These are phyloP conservation scores for Neofusicoccum parvum DNA, from an alignment of 2,329 filamentous ascomycete genomes.

Conservation along the genomic window DNA sequence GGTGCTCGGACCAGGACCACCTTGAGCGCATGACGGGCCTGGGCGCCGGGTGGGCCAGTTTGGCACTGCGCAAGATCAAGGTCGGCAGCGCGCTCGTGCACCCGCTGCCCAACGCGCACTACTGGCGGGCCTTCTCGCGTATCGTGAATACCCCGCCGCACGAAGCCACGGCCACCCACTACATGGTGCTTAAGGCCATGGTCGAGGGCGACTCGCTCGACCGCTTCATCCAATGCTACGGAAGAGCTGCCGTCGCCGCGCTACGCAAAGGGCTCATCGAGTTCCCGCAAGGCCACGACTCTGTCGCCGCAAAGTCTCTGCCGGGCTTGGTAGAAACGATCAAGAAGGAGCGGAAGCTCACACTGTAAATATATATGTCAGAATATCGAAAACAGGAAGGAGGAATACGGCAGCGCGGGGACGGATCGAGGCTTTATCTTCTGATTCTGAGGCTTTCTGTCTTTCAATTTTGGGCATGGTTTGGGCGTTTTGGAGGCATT, in stretches of 20 bases:
- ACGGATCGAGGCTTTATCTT: background rate
- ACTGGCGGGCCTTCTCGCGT: conserved; percentile 77
- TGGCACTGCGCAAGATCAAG: conserved; percentile 72
- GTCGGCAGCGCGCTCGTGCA: conserved; percentile 51
- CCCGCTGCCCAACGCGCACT: conserved; percentile 72
- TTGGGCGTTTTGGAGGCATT: conserved; percentile 4
- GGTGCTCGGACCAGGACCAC: conserved; percentile 71
- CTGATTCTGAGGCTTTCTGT: background rate
- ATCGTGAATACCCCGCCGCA: conserved; percentile 74
- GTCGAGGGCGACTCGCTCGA: conserved; percentile 64
- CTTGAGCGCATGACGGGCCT: conserved; percentile 81
- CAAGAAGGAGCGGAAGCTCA: conserved; percentile 11
- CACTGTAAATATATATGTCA: background rate
- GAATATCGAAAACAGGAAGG: background rate
- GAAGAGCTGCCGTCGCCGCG: conserved; percentile 71
- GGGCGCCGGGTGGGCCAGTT: conserved; percentile 78
- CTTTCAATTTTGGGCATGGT: background rate
- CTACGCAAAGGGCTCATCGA: conserved; percentile 43
- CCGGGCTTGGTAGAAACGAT: background rate
- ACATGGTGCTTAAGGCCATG: conserved; percentile 54
- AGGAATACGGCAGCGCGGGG: background rate
- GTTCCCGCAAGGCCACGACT: conserved; percentile 17
- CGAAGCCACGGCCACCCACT: conserved; percentile 51
- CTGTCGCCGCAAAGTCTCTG: conserved; percentile 14
- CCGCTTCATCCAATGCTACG: conserved; percentile 80